A percentile compares a stretch with the other conserved stretches of the same genome.
Conservation (phyloP, 75 land plant genomes). For the Sequoia sempervirens region DNA sequence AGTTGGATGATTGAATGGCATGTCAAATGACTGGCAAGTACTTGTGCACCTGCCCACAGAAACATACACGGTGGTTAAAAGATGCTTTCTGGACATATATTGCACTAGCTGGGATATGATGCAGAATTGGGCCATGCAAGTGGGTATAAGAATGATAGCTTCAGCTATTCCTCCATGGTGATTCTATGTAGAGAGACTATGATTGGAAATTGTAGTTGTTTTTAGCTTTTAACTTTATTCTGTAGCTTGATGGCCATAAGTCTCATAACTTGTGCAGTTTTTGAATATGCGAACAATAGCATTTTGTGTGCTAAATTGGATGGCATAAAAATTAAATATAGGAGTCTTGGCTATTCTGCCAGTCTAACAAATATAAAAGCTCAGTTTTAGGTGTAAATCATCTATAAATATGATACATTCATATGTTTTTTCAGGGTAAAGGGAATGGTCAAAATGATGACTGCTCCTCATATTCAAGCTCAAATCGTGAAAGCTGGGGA, state of each 20-base stretch:
- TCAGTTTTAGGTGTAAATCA: neutral
- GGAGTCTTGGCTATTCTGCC: neutral
- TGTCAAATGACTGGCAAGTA: neutral
- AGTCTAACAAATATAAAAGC: neutral
- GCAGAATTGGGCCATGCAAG: neutral
- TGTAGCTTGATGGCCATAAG: neutral
- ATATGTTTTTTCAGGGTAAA: constrained; percentile 31
- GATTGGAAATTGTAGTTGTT: neutral
- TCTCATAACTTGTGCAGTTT: neutral
- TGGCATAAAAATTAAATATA: neutral
- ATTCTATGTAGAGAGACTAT: neutral
- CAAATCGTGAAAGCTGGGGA: constrained; percentile 67
- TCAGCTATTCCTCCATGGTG: neutral
- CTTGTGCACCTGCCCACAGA: neutral
- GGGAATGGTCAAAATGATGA: constrained; percentile 36
- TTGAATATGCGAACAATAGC: neutral
- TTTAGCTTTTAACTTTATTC: neutral
- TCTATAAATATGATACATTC: neutral
- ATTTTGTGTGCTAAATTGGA: neutral
- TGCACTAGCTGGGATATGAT: neutral
- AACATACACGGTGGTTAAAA: neutral
- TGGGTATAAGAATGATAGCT: neutral
- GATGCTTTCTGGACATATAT: neutral
- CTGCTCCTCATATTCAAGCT: constrained; percentile 60
- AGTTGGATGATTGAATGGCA: neutral